phyloP scores from a whole-genome alignment of 2,329 filamentous ascomycete genomes.

The Exophiala mesophila region DNA sequence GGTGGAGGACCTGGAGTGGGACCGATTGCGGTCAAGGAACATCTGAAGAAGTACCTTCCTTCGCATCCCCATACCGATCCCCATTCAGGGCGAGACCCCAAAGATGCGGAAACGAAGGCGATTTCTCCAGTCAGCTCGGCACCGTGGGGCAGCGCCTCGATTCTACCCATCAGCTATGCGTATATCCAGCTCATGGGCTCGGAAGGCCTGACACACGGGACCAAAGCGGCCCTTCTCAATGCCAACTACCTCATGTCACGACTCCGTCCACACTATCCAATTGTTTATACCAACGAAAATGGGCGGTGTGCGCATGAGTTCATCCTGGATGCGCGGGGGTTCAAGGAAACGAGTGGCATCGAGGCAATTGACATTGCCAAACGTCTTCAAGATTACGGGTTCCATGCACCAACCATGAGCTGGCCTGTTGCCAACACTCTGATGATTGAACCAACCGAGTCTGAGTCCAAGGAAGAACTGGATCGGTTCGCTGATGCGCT shows the following conservation, averaged over 20 bases:
- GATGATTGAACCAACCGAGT: conserved; percentile 97
- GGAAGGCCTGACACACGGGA: conserved; percentile 78
- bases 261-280: conserved; percentile 77
- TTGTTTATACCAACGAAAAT: conserved; percentile 87
- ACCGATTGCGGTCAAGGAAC: conserved; percentile 83
- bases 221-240: conserved; percentile 88
- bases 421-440: conserved; percentile 93
- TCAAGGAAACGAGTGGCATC: conserved; percentile 75
- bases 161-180: conserved; percentile 89
- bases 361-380: conserved; percentile 96
- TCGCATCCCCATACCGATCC: conserved; percentile 58
- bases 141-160: conserved; percentile 81
- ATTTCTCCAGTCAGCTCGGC: conserved; percentile 75
- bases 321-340: conserved; percentile 82
- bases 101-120: conserved; percentile 35
- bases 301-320: conserved; percentile 95
- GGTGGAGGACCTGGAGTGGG: conserved; percentile 91
- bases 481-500: conserved; percentile 90
- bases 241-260: conserved; percentile 94
- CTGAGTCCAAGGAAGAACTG: conserved; percentile 84
- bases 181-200: conserved; percentile 93
- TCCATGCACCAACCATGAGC: conserved; percentile 95
- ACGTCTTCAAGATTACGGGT: conserved; percentile 93
- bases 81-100: conserved; percentile 30
- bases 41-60: conserved; percentile 72